Evolutionary conservation across 345 rosid species (phyloP), one percentile per base, ranked within the genome.

Genomic region (Aquilaria yunnanensis): DNA sequence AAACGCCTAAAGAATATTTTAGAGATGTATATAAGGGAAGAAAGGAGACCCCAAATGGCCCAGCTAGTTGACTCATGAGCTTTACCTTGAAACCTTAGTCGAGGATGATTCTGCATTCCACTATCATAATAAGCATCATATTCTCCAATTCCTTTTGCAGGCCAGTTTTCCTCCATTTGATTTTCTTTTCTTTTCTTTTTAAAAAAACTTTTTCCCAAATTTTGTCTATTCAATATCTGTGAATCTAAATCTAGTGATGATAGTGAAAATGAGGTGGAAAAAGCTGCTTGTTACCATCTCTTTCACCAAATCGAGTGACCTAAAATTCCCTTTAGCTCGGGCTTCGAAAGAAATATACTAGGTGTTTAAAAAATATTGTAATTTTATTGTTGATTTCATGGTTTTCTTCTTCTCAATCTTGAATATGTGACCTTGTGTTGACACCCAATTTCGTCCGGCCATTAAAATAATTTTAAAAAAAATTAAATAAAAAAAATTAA

Each of bases 31-130:
- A 16, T 16, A 16, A 16, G 23, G 23, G 23, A 16, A 16, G 23
- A 16, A 16, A 16, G 23, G 23, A 16, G 23, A 14, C 61, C 32
- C 51, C 47, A 68, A 47, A 61, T 32, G 72, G 54, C 46, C 57
- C n/a, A 41, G 29, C 57, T 16, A 41, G 32, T 71, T 68, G 79
- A 79, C 79, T 49, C 32, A 60, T 47, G 10, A 32, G 47, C 32
- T 59, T 60, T 70, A 66, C 69, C 73, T 65, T 65, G 53, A 51
- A 54, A 61, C 58, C 37, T 3, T 29, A 71, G 77, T 74, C 32
- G 76, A 75, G 58, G 75, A 75, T 77, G 86, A 80, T 83, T 74
- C 78, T 14, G 72, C 56, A 64, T 51, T 65, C 87, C 83, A 85
- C 83, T 59, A 64, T 65, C 34, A 13, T 64, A 37, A 37, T 53